A percentile compares a stretch with the other conserved stretches of the same genome.
Conservation (phyloP, 805 yeast species). For the Lipomyces sp. region DNA sequence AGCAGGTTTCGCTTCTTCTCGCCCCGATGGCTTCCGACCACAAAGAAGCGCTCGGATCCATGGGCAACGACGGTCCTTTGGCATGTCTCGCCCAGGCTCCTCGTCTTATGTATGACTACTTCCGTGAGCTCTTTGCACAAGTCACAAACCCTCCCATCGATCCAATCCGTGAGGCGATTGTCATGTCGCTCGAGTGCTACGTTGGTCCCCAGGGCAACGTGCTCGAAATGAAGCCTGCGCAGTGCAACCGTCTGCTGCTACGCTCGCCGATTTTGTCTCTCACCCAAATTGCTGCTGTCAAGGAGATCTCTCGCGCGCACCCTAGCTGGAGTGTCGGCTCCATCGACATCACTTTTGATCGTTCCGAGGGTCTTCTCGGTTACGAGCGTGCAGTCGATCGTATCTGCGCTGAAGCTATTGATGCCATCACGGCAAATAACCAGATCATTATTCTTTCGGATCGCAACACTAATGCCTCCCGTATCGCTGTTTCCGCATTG, state of each 20-base stretch:
- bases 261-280: constrained; percentile 77
- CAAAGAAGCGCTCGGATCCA: constrained; percentile 93
- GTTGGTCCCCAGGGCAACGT: constrained; percentile 98
- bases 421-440: constrained; percentile 71
- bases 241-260: constrained; percentile 83
- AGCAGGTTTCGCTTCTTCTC: constrained; percentile 75
- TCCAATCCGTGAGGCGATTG: constrained; percentile 94
- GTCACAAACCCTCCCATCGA: constrained; percentile 99
- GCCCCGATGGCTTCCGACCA: constrained; percentile 93
- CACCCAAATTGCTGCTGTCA: constrained; percentile 70
- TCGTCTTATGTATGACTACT: constrained; percentile 83
- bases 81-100: constrained; percentile 96
- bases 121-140: constrained; percentile 94
- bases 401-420: constrained; percentile 81
- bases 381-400: constrained; percentile 81
- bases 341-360: constrained; percentile 86
- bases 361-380: constrained; percentile 79
- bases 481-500: constrained; percentile 80
- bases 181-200: constrained; percentile 95
- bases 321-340: constrained; percentile 82
- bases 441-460: constrained; percentile 79
- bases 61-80: constrained; percentile 96
- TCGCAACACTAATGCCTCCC: constrained; percentile 53
- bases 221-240: constrained; percentile 85
- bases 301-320: constrained; percentile 66